Evolutionary conservation across 441 rosid species (phyloP).

Genomic region (Erodium moschatum): DNA sequence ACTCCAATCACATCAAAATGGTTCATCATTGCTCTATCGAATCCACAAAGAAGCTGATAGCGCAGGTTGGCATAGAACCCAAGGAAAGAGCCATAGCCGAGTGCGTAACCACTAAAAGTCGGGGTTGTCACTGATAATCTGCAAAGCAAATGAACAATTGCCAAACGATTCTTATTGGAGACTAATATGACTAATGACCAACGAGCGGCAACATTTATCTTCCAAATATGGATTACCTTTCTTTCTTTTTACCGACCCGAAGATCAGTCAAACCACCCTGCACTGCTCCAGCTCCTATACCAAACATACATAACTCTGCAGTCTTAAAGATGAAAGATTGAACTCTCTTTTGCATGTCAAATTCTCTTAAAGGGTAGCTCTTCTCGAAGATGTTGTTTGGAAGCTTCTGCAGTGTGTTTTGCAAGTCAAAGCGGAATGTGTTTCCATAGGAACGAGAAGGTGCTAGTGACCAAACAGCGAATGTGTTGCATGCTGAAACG

Average conservation of each 20-base stretch:
- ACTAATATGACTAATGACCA: background rate
- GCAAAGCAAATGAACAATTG: slow-evolving; percentile 21
- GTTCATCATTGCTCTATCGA: slow-evolving; percentile 57
- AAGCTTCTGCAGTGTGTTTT: slow-evolving; percentile 87
- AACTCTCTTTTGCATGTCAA: slow-evolving; percentile 74
- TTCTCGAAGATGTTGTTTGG: slow-evolving; percentile 85
- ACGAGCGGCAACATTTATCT: slow-evolving; percentile 1
- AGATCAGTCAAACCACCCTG: slow-evolving; percentile 74
- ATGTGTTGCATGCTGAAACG: slow-evolving; percentile 72
- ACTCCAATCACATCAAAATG: slow-evolving; percentile 96
- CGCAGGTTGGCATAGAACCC: slow-evolving; percentile 84
- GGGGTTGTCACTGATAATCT: slow-evolving; percentile 84
- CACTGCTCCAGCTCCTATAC: slow-evolving; percentile 63
- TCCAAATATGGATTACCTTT: slow-evolving; percentile 39
- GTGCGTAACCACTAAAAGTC: slow-evolving; percentile 55
- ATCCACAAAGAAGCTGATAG: slow-evolving; percentile 72
- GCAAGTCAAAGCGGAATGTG: slow-evolving; percentile 81
- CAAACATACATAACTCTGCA: slow-evolving; percentile 73
- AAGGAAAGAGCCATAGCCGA: slow-evolving; percentile 88
- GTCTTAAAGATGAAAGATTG: slow-evolving; percentile 80
- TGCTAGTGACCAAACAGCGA: slow-evolving; percentile 85
- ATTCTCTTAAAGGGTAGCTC: slow-evolving; percentile 88
- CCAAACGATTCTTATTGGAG: slow-evolving; percentile 14
- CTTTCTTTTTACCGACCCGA: slow-evolving; percentile 60
- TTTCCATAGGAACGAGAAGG: slow-evolving; percentile 93